A percentile compares a stretch with the other conserved stretches of the same genome.
phyloP scores from a whole-genome alignment of 2,329 filamentous ascomycete genomes.

The Proliferodiscus dingleyae region DNA sequence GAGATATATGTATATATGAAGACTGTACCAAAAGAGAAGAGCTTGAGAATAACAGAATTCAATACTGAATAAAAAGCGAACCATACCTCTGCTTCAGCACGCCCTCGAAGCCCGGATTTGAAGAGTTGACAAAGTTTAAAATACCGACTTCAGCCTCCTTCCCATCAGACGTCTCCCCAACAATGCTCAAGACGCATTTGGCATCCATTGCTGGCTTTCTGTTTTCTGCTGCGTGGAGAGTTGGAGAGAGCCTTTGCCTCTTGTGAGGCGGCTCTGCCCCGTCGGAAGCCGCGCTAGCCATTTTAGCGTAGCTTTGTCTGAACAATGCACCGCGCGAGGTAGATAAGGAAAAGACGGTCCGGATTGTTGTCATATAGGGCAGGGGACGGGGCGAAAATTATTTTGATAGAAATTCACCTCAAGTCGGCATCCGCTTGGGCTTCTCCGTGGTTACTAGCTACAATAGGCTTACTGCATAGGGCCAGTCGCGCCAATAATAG shows the following conservation, averaged over 20 bases:
- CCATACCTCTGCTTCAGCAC: constrained; percentile 61
- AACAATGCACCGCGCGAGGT: too few species aligned
- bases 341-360: too few species aligned
- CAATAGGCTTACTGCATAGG: too few species aligned
- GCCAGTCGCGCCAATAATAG: too few species aligned
- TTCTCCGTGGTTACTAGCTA: too few species aligned
- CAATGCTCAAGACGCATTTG: not conserved
- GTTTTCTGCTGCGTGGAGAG: constrained; percentile 1
- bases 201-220: not conserved
- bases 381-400: too few species aligned
- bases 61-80: not conserved
- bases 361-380: too few species aligned
- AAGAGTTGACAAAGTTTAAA: constrained; percentile 53
- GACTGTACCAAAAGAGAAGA: constrained; percentile 4
- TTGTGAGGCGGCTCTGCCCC: constrained; percentile 10
- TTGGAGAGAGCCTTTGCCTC: constrained; percentile 14
- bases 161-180: not conserved
- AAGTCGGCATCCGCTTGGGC: too few species aligned
- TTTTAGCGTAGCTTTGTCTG: constrained; percentile 7
- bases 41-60: too few species aligned
- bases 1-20: too few species aligned
- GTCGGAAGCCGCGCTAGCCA: constrained; percentile 20
- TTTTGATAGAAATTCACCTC: too few species aligned
- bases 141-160: constrained; percentile 49
- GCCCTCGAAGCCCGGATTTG: constrained; percentile 56